Evolutionary conservation across 768 basidiomycete species (phyloP).

Genomic region (Leccinum variicolor): DNA sequence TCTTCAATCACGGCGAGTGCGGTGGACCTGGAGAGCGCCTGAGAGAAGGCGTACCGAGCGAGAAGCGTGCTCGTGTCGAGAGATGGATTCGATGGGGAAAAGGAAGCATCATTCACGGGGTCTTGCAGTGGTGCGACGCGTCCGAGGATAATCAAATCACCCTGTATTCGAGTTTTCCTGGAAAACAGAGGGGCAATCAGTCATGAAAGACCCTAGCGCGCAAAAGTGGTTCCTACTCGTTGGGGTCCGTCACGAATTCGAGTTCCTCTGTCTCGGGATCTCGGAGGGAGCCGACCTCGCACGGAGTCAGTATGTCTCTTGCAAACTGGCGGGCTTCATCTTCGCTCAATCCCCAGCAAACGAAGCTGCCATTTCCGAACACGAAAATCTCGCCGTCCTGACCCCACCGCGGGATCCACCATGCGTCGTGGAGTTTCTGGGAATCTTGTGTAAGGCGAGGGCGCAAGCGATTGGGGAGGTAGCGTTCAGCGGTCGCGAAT

Average conservation of each 20-base stretch:
- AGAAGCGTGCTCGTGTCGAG: conserved; percentile 72
- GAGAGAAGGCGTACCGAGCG: conserved; percentile 88
- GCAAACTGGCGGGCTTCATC: conserved; percentile 69
- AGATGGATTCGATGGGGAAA: conserved; percentile 47
- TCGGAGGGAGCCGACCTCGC: conserved; percentile 61
- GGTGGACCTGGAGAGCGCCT: conserved; percentile 87
- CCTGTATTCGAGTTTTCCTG: conserved; percentile 84
- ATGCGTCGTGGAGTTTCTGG: conserved; percentile 67
- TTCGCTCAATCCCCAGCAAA: conserved; percentile 86
- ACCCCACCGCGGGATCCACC: conserved; percentile 77
- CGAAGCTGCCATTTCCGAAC: conserved; percentile 84
- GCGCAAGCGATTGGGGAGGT: conserved; percentile 63
- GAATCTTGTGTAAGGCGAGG: conserved; percentile 51
- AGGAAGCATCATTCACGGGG: conserved; percentile 39
- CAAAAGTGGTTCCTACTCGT: conserved; percentile 50
- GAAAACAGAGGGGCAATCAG: conserved; percentile 1
- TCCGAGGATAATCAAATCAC: conserved; percentile 89
- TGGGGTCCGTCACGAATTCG: conserved; percentile 89
- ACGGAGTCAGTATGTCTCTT: conserved; percentile 53
- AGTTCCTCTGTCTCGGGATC: conserved; percentile 86
- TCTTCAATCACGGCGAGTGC: conserved; percentile 85
- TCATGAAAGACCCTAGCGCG: background rate
- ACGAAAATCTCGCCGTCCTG: conserved; percentile 81
- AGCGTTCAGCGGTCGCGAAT: conserved; percentile 80
- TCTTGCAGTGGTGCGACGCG: conserved; percentile 58